Evolutionary conservation across 108 stramenopile species (phyloP), one percentile per base, ranked within the genome.

Genomic region (Cyclotella kingstonii): DNA sequence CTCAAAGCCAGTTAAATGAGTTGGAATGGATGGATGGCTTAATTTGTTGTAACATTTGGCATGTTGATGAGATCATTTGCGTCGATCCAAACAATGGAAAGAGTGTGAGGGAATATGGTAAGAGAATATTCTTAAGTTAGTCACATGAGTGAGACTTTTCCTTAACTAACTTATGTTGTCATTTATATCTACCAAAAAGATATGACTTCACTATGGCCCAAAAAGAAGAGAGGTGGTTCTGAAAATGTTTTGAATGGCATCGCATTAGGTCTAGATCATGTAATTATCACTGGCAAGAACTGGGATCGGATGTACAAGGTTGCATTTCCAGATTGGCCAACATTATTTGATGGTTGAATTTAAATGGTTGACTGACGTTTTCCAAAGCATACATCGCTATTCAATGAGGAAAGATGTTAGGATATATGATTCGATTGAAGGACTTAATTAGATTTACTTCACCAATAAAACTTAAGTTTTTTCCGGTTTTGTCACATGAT

Each of bases 181-280:
- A 25, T 28, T 34, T 11, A 41, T 54, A 45, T 18, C 15, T 26
- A 26, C 39, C n/a, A n/a, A n/a, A n/a, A n/a, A 89, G 88, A 93
- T 57, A 84, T 94, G 63, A 59, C 67, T 10, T 14, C 38, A 12
- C 51, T 94, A 2, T 94, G 82, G 79, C 85, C 85, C 27, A n/a
- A 14, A 14, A 73, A 78, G 18, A 40, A 74, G 53, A 55, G 81
- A 40, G 54, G 73, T 7, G 12, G 26, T 21, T 63, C 54, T 8
- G 84, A 83, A 33, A 84, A 94, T 68, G 89, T 90, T 21, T 60
- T 94, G 10, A 94, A 94, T 76, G 92, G 92, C 7, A 90, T 94
- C 34, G 90, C 92, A 1, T 65, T 90, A 25, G 88, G 85, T 0
- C 51, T 57, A 22, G 83, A 90, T 55, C 77, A 84, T 26, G 85